These are phyloP conservation scores for Quercus phellos DNA, from an alignment of 331 rosid species.

Conservation along the genomic window DNA sequence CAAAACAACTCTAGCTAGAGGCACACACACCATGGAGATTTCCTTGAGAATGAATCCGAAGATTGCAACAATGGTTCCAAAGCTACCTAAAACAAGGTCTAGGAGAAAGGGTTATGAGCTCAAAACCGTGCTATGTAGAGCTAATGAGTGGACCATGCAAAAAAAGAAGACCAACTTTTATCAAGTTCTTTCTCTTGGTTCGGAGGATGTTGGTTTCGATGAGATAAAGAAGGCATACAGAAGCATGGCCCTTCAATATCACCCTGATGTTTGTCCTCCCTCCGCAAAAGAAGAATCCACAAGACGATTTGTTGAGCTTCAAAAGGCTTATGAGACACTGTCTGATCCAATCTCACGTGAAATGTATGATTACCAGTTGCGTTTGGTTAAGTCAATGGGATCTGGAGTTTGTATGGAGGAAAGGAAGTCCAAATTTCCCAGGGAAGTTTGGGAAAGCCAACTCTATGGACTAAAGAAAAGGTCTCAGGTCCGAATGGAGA, in stretches of 20 bases:
- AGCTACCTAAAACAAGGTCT: neutral
- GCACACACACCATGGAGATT: constrained; percentile 10
- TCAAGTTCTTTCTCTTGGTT: constrained; percentile 26
- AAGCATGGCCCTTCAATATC: constrained; percentile 28
- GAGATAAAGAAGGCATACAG: constrained; percentile 34
- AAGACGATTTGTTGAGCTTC: constrained; percentile 29
- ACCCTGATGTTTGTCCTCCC: constrained; percentile 27
- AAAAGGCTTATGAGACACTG: constrained; percentile 31
- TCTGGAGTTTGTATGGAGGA: neutral
- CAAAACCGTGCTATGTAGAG: constrained; percentile 5
- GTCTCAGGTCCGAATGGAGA: constrained; percentile 17
- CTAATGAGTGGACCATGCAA: neutral
- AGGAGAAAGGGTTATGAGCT: neutral
- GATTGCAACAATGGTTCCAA: neutral
- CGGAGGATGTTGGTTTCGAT: constrained; percentile 16
- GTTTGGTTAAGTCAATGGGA: constrained; percentile 3
- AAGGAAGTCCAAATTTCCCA: constrained; percentile 2
- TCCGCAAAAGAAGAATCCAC: constrained; percentile 29
- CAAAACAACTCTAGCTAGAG: neutral
- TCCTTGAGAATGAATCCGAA: constrained; percentile 14
- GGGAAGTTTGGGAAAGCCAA: constrained; percentile 34
- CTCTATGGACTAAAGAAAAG: constrained; percentile 18
- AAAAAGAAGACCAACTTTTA: constrained; percentile 20
- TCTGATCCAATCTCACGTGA: constrained; percentile 28
- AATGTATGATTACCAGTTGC: constrained; percentile 26